phyloP scores from a whole-genome alignment of 164 flowering plant genomes.

The Macadamia integrifolia region DNA sequence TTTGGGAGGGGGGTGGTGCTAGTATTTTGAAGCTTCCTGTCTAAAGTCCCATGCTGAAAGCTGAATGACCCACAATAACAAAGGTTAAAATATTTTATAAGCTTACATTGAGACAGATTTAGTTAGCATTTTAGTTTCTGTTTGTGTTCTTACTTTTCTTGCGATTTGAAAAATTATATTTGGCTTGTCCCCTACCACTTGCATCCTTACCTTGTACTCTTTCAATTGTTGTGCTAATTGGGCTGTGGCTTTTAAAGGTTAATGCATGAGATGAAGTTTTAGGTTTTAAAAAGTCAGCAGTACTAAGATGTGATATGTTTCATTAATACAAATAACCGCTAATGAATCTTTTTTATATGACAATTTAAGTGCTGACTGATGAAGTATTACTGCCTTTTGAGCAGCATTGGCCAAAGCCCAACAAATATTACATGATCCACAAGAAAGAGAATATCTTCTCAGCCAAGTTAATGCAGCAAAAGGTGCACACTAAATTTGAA shows the following conservation, averaged over 20 bases:
- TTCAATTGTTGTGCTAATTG: not conserved
- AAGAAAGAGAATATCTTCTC: constrained; percentile 90
- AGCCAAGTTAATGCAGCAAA: constrained; percentile 83
- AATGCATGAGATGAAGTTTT: not conserved
- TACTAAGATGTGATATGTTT: not conserved
- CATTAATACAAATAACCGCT: not conserved
- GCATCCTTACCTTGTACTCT: not conserved
- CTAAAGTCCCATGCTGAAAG: no score
- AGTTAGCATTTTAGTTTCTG: no score
- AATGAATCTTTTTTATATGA: not conserved
- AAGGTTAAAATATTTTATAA: no score
- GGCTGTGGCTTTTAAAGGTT: not conserved
- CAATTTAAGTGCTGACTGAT: not conserved
- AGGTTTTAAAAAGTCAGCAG: not conserved
- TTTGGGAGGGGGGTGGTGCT: no score
- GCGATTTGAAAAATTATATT: no score
- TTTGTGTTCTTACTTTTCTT: not conserved
- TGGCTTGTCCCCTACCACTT: not conserved
- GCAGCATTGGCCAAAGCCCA: constrained; percentile 99
- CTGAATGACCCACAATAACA: no score
- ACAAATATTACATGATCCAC: constrained; percentile 73
- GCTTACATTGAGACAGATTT: no score
- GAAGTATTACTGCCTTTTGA: constrained; percentile 2
- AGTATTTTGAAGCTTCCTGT: no score
- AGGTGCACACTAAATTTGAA: constrained; percentile 40